phyloP scores from a whole-genome alignment of 176 grass and related monocot species.

The Aegilops speltoides region DNA sequence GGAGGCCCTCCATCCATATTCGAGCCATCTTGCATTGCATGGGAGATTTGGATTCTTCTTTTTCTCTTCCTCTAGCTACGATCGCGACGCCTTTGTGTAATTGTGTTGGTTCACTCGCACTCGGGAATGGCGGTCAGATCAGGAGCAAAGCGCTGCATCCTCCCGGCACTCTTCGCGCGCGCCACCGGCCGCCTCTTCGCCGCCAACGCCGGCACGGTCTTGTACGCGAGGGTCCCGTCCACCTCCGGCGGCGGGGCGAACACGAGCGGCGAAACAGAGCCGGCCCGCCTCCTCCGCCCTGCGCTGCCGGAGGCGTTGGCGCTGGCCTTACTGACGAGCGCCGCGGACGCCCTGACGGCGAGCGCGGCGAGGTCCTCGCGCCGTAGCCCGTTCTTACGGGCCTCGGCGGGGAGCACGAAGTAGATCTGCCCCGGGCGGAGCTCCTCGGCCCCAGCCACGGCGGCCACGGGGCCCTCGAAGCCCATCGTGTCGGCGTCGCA shows the following conservation, averaged over 20 bases:
- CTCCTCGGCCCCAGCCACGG: neutral
- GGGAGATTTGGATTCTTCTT: no score
- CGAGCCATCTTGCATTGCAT: no score
- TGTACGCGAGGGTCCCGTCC: neutral
- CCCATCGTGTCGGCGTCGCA: conserved; percentile 74
- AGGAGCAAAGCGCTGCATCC: conserved; percentile 32
- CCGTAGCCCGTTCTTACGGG: conserved; percentile 8
- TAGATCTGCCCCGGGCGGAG: conserved; percentile 67
- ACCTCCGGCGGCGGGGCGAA: conserved; percentile 33
- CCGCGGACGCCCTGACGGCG: conserved; percentile 44
- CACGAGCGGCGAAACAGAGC: conserved; percentile 35
- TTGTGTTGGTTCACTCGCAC: conserved; percentile 23
- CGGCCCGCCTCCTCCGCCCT: neutral
- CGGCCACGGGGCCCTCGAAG: conserved; percentile 35
- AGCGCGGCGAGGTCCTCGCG: conserved; percentile 60
- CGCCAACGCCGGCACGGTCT: neutral
- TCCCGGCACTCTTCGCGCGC: neutral
- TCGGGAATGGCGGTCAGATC: conserved; percentile 58
- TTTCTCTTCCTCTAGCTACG: no score
- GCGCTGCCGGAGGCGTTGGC: neutral
- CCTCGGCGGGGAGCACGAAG: conserved; percentile 55
- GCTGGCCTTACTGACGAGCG: conserved; percentile 19
- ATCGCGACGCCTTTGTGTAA: neutral
- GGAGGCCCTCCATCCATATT: neutral
- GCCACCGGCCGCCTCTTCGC: neutral